Conservation (phyloP, 148 eudicot genomes). For the Rhododendron williamsianum region DNA sequence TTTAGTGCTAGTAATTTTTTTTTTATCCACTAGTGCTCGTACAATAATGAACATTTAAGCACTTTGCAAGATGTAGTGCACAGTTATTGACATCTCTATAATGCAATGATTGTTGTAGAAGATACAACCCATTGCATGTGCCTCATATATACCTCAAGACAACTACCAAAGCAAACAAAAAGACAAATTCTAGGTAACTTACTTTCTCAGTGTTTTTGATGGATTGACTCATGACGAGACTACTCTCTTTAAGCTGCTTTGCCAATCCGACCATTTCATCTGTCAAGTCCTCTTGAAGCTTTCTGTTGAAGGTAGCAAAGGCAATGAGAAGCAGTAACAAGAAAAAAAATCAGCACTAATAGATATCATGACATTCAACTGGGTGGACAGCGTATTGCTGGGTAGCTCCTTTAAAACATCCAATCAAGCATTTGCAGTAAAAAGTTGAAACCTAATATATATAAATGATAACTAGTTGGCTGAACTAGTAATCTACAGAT, state of each 20-base stretch:
- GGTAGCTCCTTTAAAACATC: neutral
- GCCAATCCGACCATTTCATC: constrained; percentile 97
- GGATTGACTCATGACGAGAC: constrained; percentile 75
- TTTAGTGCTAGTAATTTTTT: neutral
- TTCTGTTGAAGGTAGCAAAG: constrained; percentile 35
- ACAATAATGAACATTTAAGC: neutral
- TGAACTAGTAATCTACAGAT: neutral
- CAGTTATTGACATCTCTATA: neutral
- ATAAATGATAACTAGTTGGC: neutral
- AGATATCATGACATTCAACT: neutral
- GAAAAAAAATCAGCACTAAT: neutral
- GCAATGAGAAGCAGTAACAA: constrained; percentile 10
- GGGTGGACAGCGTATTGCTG: neutral
- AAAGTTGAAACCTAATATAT: neutral
- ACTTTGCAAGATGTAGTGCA: neutral
- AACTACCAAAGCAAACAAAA: neutral
- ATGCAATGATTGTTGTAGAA: neutral
- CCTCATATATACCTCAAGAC: neutral
- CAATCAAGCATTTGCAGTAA: neutral
- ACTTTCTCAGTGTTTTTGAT: constrained; percentile 82
- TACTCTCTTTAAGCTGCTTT: constrained; percentile 79
- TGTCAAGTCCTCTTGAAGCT: constrained; percentile 95
- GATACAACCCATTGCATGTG: neutral
- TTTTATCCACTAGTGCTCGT: neutral
- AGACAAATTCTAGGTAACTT: constrained; percentile 14